Conservation (phyloP, 2,329 filamentous ascomycete species). For the Geosmithia morbida region DNA sequence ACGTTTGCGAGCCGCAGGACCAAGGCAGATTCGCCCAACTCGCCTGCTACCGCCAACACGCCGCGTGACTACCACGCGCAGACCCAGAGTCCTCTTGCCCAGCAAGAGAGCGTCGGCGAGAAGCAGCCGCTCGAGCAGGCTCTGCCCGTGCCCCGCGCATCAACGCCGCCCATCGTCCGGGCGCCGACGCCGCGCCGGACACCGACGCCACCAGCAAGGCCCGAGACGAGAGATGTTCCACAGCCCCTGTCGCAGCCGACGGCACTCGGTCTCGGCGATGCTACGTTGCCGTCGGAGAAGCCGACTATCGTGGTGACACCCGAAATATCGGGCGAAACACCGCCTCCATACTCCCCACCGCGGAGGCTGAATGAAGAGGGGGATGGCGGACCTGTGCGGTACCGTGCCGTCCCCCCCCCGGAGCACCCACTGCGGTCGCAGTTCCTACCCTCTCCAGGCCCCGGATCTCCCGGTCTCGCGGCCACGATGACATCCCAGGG, state of each 20-base stretch:
- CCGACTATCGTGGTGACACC: slow-evolving; percentile 22
- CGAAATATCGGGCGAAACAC: slow-evolving; percentile 16
- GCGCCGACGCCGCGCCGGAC: slow-evolving; percentile 19
- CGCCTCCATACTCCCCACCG: slow-evolving; percentile 40
- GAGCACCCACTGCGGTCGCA: slow-evolving; percentile 29
- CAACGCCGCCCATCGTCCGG: slow-evolving; percentile 17
- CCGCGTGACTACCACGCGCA: slow-evolving; percentile 1
- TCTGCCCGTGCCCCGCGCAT: slow-evolving; percentile 6
- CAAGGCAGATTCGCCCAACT: slow-evolving; percentile 15
- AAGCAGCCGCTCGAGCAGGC: neutral
- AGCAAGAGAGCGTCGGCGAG: slow-evolving; percentile 2
- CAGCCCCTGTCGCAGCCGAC: neutral
- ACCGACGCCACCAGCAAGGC: slow-evolving; percentile 12
- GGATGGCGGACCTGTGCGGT: slow-evolving; percentile 24
- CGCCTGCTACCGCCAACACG: slow-evolving; percentile 10
- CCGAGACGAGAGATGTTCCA: neutral
- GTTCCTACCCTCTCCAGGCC: slow-evolving; percentile 43
- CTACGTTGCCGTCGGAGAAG: slow-evolving; percentile 13
- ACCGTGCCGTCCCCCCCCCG: slow-evolving; percentile 44
- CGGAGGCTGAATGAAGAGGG: slow-evolving; percentile 15
- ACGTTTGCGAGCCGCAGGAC: slow-evolving; percentile 26
- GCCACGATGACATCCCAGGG: slow-evolving; percentile 48
- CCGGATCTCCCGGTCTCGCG: slow-evolving; percentile 46
- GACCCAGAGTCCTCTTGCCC: slow-evolving; percentile 4
- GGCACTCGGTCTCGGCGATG: neutral